Evolutionary conservation across 495 filamentous ascomycete genomes (phyloP).

Genomic region (Tuber magnatum): DNA sequence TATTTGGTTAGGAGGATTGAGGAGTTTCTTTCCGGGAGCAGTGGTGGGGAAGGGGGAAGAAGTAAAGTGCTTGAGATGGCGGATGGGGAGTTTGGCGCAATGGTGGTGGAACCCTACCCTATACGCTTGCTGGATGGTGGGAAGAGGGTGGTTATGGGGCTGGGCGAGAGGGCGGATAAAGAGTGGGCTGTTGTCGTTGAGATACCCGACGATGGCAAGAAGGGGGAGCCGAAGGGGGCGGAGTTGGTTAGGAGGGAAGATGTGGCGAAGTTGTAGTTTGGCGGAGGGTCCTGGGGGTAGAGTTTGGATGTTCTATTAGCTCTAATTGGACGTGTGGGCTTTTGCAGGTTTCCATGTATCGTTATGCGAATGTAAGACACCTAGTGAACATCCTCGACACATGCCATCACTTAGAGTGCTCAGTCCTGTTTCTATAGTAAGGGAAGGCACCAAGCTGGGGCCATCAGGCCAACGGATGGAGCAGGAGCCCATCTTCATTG

Average conservation of each 20-base stretch:
- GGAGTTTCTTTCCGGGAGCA: constrained; percentile 51
- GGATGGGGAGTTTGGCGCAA: constrained; percentile 60
- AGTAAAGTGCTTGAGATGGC: constrained; percentile 39
- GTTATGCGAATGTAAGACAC: neutral
- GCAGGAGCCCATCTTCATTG: neutral
- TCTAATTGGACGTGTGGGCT: neutral
- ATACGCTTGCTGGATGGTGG: constrained; percentile 52
- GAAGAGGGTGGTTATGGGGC: constrained; percentile 54
- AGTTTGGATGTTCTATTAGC: neutral
- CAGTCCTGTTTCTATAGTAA: neutral
- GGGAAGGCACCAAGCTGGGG: neutral
- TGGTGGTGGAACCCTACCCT: constrained; percentile 65
- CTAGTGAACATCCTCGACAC: neutral
- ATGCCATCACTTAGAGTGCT: neutral
- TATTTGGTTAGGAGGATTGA: constrained; percentile 65
- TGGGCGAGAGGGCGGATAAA: constrained; percentile 61
- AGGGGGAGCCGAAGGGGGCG: constrained; percentile 51
- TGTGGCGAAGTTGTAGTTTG: constrained; percentile 34
- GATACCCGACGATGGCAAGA: constrained; percentile 45
- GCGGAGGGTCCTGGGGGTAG: neutral
- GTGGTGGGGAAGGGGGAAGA: constrained; percentile 38
- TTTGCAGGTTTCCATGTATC: neutral
- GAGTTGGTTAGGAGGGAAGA: constrained; percentile 52
- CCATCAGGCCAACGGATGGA: neutral
- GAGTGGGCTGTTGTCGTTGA: constrained; percentile 66